Conservation (phyloP, 805 yeast species). For the Pichia gijzeniarum region DNA sequence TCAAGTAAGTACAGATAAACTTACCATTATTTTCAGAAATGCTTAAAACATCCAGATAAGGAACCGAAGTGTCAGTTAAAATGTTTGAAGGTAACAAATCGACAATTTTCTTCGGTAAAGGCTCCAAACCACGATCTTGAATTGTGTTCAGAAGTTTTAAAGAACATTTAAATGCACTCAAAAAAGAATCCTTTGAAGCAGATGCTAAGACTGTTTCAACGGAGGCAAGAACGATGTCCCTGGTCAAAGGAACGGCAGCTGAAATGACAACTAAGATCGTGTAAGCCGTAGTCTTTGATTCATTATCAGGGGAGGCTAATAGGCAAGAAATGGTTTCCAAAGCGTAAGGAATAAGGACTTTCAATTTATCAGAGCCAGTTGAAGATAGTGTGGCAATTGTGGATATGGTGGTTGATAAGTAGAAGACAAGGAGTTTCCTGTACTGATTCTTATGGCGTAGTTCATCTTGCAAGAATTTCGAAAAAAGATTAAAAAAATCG, state of each 20-base stretch:
- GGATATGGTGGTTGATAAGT: conserved; percentile 64
- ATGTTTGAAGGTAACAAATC: conserved; percentile 20
- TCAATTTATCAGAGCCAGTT: conserved; percentile 33
- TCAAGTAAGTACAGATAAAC: conserved; percentile 26
- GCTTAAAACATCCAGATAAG: conserved; percentile 16
- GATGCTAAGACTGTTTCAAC: conserved; percentile 44
- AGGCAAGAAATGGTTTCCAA: conserved; percentile 55
- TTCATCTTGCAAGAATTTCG: conserved; percentile 44
- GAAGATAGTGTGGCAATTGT: conserved; percentile 58
- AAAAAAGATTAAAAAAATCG: conserved; percentile 61
- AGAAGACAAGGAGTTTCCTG: conserved; percentile 70
- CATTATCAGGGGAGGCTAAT: conserved; percentile 41
- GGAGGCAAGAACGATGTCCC: conserved; percentile 52
- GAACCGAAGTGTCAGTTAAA: conserved; percentile 15
- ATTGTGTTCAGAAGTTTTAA: conserved; percentile 44
- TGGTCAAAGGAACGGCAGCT: conserved; percentile 60
- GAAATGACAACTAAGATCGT: conserved; percentile 74
- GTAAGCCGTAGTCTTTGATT: conserved; percentile 77
- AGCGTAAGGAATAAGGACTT: conserved; percentile 47
- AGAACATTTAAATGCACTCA: conserved; percentile 38
- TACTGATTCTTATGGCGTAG: conserved; percentile 52
- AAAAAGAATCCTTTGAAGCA: conserved; percentile 14
- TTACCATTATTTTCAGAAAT: conserved; percentile 17
- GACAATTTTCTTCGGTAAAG: conserved; percentile 21
- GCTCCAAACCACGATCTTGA: conserved; percentile 27